phyloP scores from a whole-genome alignment of 2,329 filamentous ascomycete species.

The Calonectria honghensis region DNA sequence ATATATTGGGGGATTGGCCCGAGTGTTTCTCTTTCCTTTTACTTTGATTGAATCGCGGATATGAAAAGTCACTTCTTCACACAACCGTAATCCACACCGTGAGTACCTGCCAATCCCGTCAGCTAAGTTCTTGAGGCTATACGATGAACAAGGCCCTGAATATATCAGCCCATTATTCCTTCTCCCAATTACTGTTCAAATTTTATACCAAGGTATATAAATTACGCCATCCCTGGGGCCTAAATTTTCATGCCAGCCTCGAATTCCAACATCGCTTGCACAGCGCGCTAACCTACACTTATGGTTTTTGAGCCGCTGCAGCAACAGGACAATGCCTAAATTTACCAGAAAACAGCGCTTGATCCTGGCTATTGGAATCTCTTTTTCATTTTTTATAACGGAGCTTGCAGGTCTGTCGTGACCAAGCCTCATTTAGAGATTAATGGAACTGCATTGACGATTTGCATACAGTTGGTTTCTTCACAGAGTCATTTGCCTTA shows the following conservation, averaged over 20 bases:
- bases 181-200: not conserved
- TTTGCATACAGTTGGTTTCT: conserved; percentile 74
- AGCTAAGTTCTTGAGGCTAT: not conserved
- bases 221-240: not conserved
- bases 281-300: not conserved
- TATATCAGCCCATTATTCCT: not conserved
- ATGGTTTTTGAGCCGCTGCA: not conserved
- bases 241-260: not conserved
- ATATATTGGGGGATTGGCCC: not conserved
- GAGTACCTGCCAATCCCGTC: not conserved
- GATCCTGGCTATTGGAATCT: conserved; percentile 68
- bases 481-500: conserved; percentile 82
- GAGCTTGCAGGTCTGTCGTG: conserved; percentile 67
- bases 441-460: conserved; percentile 21
- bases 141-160: not conserved
- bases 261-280: not conserved
- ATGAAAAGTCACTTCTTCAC: not conserved
- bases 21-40: not conserved
- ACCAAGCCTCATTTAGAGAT: not conserved
- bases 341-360: conserved; percentile 66
- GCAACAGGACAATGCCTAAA: conserved; percentile 47
- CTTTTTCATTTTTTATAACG: conserved; percentile 70
- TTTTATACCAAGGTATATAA: conserved; percentile 22
- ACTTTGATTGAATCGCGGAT: not conserved
- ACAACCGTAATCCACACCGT: not conserved